These are phyloP conservation scores for Schizophyllum amplum DNA, from an alignment of 1,284 basidiomycete species.

Conservation along the genomic window DNA sequence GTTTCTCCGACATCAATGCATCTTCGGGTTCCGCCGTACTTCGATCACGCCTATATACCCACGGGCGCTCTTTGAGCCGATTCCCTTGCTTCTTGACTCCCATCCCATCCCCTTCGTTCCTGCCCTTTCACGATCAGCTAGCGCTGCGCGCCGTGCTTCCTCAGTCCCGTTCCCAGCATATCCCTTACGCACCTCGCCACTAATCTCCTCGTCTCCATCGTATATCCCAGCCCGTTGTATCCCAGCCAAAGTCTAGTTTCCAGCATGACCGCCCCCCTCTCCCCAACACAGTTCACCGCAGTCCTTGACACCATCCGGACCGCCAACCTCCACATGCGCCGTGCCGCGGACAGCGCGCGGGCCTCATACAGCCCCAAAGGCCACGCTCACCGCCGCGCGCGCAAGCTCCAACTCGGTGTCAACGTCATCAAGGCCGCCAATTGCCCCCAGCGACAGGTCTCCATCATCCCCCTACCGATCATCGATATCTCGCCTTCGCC, in stretches of 20 bases:
- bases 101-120: neutral
- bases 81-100: neutral
- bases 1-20: too few species aligned
- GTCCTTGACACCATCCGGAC: constrained; percentile 31
- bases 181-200: neutral
- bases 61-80: neutral
- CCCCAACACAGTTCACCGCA: constrained; percentile 22
- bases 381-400: constrained; percentile 38
- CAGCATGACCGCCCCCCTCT: constrained; percentile 17
- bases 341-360: constrained; percentile 29
- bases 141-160: constrained; percentile 8
- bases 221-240: constrained; percentile 5
- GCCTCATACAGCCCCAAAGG: constrained; percentile 23
- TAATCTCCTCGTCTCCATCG: constrained; percentile 4
- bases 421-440: constrained; percentile 32
- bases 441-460: constrained; percentile 29
- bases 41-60: neutral
- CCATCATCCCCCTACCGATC: constrained; percentile 32
- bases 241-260: too few species aligned
- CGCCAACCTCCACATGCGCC: constrained; percentile 32
- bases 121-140: neutral
- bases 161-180: constrained; percentile 4
- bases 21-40: too few species aligned
- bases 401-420: constrained; percentile 31
- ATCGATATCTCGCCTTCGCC: constrained; percentile 21